phyloP scores from a whole-genome alignment of 75 land plant species.

The Pinus taeda region DNA sequence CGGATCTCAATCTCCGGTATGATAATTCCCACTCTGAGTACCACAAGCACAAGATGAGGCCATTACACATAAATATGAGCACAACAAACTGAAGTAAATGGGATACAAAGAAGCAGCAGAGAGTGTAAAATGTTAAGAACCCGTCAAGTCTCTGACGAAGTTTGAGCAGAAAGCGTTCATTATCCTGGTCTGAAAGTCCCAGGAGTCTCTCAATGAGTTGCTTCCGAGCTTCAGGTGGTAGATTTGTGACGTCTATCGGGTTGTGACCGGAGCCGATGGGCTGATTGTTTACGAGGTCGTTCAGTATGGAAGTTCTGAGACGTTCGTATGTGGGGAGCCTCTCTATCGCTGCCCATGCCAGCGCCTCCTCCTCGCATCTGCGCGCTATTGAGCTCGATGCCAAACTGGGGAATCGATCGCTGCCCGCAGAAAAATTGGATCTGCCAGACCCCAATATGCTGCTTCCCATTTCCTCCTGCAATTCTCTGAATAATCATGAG shows the following conservation, averaged over 20 bases:
- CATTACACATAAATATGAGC: not conserved
- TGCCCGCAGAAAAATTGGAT: too few relatives aligned
- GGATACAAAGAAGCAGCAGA: too few relatives aligned
- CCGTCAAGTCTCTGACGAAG: not conserved
- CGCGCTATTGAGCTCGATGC: too few relatives aligned
- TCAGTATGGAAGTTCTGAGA: constrained; percentile 17
- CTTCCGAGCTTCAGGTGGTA: not conserved
- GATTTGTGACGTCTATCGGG: not conserved
- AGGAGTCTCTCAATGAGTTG: constrained; percentile 3
- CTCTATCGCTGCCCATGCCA: constrained; percentile 40
- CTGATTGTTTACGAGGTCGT: not conserved
- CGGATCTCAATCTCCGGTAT: constrained; percentile 75
- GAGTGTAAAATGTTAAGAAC: not conserved
- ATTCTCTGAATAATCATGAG: too few relatives aligned
- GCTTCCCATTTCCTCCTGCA: not conserved
- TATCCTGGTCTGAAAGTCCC: not conserved
- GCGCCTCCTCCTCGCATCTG: constrained; percentile 14
- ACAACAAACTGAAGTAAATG: not conserved
- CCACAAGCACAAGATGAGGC: not conserved
- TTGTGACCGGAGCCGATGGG: not conserved
- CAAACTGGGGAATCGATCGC: too few relatives aligned
- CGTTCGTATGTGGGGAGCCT: constrained; percentile 39
- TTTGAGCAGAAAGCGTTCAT: not conserved
- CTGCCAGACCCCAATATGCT: too few relatives aligned
- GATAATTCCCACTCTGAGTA: constrained; percentile 65